Percentiles rank a stretch among this genome's conserved stretches.
These are phyloP conservation scores for Larix kaempferi DNA, from an alignment of 75 land plant species.

Conservation along the genomic window DNA sequence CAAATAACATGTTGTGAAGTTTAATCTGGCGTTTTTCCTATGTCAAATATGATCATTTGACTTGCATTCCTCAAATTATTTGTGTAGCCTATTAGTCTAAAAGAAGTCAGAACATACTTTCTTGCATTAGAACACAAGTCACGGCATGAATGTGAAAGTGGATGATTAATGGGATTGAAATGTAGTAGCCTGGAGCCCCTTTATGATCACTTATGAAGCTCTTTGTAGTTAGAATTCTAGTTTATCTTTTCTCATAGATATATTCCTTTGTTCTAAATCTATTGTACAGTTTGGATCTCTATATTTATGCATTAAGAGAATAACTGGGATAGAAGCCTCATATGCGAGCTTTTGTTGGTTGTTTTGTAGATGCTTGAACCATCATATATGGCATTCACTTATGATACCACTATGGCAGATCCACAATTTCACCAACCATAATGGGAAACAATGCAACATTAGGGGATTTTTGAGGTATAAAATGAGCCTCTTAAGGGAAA, in stretches of 20 bases:
- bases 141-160: background rate
- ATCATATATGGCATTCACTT: constrained; percentile 15
- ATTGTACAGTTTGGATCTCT: background rate
- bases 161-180: background rate
- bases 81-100: background rate
- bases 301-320: background rate
- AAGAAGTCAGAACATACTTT: background rate
- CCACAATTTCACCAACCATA: constrained; percentile 23
- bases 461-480: too few relatives aligned
- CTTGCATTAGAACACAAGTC: too few relatives aligned
- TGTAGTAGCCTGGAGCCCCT: background rate
- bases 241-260: background rate
- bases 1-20: background rate
- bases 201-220: background rate
- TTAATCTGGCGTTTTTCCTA: background rate
- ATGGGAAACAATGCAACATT: constrained; percentile 10
- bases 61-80: background rate
- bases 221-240: background rate
- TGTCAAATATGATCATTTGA: background rate
- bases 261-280: background rate
- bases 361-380: constrained; percentile 30
- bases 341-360: background rate
- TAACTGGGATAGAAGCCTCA: background rate
- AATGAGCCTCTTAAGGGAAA: too few relatives aligned
- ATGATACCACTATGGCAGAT: constrained; percentile 22